Evolutionary conservation across 495 filamentous ascomycete species (phyloP).

Genomic region (Aspergillus saccharolyticus): DNA sequence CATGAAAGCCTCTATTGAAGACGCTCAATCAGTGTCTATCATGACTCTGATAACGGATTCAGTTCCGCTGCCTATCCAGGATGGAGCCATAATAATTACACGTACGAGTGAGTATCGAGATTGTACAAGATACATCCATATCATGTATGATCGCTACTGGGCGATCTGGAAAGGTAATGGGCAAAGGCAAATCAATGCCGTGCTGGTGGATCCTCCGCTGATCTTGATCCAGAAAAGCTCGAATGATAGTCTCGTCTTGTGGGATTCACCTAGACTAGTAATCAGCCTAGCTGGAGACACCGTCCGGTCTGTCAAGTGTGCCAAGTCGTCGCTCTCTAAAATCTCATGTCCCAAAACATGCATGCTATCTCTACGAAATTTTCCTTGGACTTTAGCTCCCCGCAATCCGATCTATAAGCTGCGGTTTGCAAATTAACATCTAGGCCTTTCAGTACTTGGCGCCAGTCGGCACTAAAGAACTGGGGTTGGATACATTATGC

Average conservation of each 20-base stretch:
- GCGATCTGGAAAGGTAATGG: constrained; percentile 11
- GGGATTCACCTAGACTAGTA: not conserved
- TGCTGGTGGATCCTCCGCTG: constrained; percentile 8
- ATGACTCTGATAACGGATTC: too few relatives aligned
- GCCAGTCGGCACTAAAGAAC: not conserved
- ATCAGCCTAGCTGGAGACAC: not conserved
- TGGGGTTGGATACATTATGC: constrained; percentile 13
- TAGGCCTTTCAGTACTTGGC: not conserved
- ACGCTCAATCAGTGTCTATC: too few relatives aligned
- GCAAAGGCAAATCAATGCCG: constrained; percentile 4
- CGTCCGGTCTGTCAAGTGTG: not conserved
- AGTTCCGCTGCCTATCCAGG: not conserved
- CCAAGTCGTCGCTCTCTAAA: not conserved
- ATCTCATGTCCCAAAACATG: not conserved
- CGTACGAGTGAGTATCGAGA: too few relatives aligned
- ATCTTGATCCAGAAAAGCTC: constrained; percentile 9
- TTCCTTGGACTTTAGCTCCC: too few relatives aligned
- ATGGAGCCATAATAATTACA: constrained; percentile 2
- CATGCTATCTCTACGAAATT: not conserved
- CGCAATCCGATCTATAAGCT: not conserved
- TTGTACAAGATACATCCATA: not conserved
- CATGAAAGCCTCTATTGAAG: too few relatives aligned
- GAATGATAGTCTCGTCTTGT: constrained; percentile 9
- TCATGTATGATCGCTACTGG: not conserved
- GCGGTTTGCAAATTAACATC: not conserved